Evolutionary conservation across 2,329 filamentous ascomycete species (phyloP), one percentile per base, ranked within the genome.

Genomic region (Purpureocillium lavendulum): DNA sequence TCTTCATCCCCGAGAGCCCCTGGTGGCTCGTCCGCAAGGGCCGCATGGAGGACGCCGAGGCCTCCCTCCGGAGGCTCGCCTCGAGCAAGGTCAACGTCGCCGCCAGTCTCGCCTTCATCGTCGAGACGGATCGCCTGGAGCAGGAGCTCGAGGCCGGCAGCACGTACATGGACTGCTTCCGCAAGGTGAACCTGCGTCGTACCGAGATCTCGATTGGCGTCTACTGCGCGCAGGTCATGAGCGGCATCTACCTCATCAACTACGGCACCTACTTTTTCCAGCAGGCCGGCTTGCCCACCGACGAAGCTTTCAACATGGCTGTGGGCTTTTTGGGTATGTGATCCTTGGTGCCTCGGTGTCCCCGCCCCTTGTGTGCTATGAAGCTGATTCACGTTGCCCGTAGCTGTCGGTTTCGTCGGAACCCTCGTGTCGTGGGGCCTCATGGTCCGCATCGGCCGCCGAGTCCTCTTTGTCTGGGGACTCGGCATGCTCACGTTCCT

Each of bases 91-190:
- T 41, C 33, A 52, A 56, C 42, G 45, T 7, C 30, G 48, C 62
- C 1, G 57, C 59, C 18, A 55, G 61, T 29, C 59, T 69, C 45
- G 53, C 62, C 38, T 88, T 90, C 82, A 94, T 94, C 76, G 75
- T 84, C 5, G 59, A 67, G 34, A 70, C 66, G 2, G 58, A 65
- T 41, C 57, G 65, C 40, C 51, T 69, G 1, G 70, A 73, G 44
- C 57, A 60, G 38, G 53, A 61, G 30, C 50, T 62, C 31, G 55
- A 54, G 4, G 45, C 50, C 0, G 67, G 66, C 0, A 59, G 58
- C 4, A 58, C 50, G 2, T 71, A 72, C 40, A 37, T 51, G 4
- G 68, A 74, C 44, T 70, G 66, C 41, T 74, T 75, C 57, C 56
- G 56, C 8, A 69, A 70, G 7, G 59, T 59, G 7, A 65, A 74